Base-by-base conservation (phyloP, 108 stramenopile species). In the Skeletonema menzelii region DNA sequence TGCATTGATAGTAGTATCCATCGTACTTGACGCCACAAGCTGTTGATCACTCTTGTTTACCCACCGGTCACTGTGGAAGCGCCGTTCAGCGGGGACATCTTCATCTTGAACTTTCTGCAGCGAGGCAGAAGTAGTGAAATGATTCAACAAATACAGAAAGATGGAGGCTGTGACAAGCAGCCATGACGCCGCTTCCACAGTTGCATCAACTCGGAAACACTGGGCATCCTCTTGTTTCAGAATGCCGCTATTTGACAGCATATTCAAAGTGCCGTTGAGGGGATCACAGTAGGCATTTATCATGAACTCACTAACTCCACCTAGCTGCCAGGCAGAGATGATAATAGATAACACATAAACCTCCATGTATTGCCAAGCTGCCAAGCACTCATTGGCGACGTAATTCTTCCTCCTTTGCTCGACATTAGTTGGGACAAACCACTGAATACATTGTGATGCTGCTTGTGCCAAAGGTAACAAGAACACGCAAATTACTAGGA, bases 281-380 rank as follows among this genome's bases (percentile, higher is more conserved):
- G 80, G 65, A 22, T 67, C 88, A 72, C 90, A 91, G 59, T 87
- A 87, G 0, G 80, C 77, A 32, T 90, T 89, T 58, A 94, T 81
- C 85, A 94, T 89, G 63, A 80, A 89, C 30, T 87, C 88, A 14
- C 80, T 82, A 17, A 91, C 82, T 0, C 80, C 84, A 0, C 87
- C 89, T 26, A 94, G 68, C 65, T 94, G 93, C 92, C 90, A 91
- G 19, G 80, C 84, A 15, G 88, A 79, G 35, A 94, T 87, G 34
- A 91, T 69, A 31, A 90, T 65, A 0, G 88, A 82, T 27, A 94
- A 56, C 0, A 94, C 73, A 72, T 84, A 91, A 7, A 94, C 93
- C 75, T 94, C 93, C 49, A 84, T 84, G 60, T 94, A 94, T 55
- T 94, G 90, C 93, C 93, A 94, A 27, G 93, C 91, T 37, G 66